phyloP scores from a whole-genome alignment of 106 monocot species.

The Platanthera zijinensis region DNA sequence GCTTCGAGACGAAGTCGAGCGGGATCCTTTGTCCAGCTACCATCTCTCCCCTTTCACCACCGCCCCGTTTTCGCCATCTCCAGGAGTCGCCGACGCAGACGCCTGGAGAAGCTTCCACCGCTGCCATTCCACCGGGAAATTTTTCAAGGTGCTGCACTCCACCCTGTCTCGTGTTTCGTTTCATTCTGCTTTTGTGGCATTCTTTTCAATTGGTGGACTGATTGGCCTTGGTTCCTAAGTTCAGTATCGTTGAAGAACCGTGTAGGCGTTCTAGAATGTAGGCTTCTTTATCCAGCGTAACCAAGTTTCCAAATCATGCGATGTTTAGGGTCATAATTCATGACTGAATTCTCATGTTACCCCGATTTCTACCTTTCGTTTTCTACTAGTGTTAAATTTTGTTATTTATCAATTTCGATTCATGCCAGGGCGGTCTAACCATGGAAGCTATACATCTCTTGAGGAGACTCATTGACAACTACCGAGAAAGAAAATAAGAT shows the following conservation, averaged over 20 bases:
- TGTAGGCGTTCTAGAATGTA: too few species aligned
- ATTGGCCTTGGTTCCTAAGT: not conserved
- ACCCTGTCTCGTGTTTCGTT: not conserved
- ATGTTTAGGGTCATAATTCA: too few species aligned
- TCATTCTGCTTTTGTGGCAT: not conserved
- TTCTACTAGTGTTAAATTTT: too few species aligned
- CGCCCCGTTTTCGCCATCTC: slow-evolving; percentile 5
- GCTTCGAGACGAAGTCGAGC: slow-evolving; percentile 46
- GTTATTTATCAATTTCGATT: too few species aligned
- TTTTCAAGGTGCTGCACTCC: slow-evolving; percentile 60
- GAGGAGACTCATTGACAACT: too few species aligned
- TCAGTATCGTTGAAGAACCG: too few species aligned
- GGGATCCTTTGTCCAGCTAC: slow-evolving; percentile 37
- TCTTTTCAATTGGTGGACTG: not conserved
- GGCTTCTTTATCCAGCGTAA: not conserved
- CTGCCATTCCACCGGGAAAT: slow-evolving; percentile 72
- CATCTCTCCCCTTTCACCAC: slow-evolving; percentile 38
- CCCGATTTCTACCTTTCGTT: too few species aligned
- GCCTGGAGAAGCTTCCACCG: slow-evolving; percentile 80
- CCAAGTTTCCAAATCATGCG: not conserved
- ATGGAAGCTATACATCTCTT: too few species aligned
- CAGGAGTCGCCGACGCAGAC: slow-evolving; percentile 24
- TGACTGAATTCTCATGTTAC: too few species aligned
- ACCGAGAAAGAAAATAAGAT: too few species aligned
- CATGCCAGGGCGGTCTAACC: too few species aligned